Evolutionary conservation across 805 yeast species (phyloP).

Genomic region (Sugiyamaella marilandica): DNA sequence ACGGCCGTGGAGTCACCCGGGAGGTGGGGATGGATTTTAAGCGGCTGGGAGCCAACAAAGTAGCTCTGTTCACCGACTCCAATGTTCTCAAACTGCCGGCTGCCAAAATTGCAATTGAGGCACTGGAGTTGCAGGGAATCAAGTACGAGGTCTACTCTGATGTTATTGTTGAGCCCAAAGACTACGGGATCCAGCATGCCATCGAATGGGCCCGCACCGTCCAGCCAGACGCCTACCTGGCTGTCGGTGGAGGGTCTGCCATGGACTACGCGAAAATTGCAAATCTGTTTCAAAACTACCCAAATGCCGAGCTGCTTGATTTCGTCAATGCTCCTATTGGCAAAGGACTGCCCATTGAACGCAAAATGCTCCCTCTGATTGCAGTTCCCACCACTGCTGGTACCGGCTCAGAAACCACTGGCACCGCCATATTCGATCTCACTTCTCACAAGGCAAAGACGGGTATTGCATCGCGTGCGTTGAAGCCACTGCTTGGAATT

Average conservation of each 20-base stretch:
- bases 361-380: conserved; percentile 36
- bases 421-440: conserved; percentile 42
- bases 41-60: conserved; percentile 30
- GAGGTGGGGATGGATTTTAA: conserved; percentile 38
- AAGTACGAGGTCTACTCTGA: conserved; percentile 33
- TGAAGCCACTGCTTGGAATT: conserved; percentile 41
- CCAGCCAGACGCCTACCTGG: conserved; percentile 39
- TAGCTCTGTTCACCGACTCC: conserved; percentile 36
- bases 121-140: conserved; percentile 34
- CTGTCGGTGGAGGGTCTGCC: conserved; percentile 47
- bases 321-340: conserved; percentile 42
- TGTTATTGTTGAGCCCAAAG: conserved; percentile 39
- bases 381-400: conserved; percentile 46
- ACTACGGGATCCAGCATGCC: conserved; percentile 32
- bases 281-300: conserved; percentile 38
- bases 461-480: conserved; percentile 41
- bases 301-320: conserved; percentile 37
- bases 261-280: conserved; percentile 45
- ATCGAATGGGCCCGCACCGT: conserved; percentile 34
- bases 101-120: conserved; percentile 30
- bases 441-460: conserved; percentile 39
- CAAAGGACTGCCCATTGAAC: conserved; percentile 34
- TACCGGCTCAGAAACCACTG: conserved; percentile 45
- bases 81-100: conserved; percentile 30
- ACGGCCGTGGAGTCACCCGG: conserved; percentile 36